Evolutionary conservation across 345 rosid species (phyloP), one percentile per base, ranked within the genome.

Genomic region (Bruguiera sexangula): DNA sequence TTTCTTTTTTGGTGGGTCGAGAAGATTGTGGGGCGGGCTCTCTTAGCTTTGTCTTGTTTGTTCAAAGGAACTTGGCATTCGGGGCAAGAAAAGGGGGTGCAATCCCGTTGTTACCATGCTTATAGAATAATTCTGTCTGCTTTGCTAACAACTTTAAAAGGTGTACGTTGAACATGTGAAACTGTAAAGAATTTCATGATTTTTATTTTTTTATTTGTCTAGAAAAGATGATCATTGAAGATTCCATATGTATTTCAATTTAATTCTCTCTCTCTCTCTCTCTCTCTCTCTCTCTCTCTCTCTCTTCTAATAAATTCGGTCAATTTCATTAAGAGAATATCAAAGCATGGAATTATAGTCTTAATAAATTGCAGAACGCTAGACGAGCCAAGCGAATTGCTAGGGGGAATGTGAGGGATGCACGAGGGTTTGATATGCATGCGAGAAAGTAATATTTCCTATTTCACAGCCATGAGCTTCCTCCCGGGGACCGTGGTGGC

Each of bases 31-130:
- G 3, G 9, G 51, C 24, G 70, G 62, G 22, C n/a, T 48, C 50
- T 64, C 60, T 60, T 30, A 27, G 37, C n/a, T 68, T 70, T 69
- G 75, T 76, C 75, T 73, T 73, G 78, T 21, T 61, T 59, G 65
- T 22, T 37, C 51, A 59, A 67, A 62, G 26, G 32, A 9, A 32
- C 60, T 56, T 56, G 62, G 18, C n/a, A 58, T 52, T 68, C 29
- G 76, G 63, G 64, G 65, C 63, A 62, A 62, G 61, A 22, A 21
- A 37, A 71, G 55, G 43, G 68, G 68, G 62, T 39, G 62, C 63
- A 27, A 71, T 22, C 57, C 60, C 60, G 6, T 56, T 24, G 60
- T 24, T 15, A 24, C 30, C 22, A 21, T 8, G 29, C 31, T 24
- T 10, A 21, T 56, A 24, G 26, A 56, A 13, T 36, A 65, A 55